Base-by-base conservation (phyloP, 2,329 filamentous ascomycete genomes). In the Claviceps africana region DNA sequence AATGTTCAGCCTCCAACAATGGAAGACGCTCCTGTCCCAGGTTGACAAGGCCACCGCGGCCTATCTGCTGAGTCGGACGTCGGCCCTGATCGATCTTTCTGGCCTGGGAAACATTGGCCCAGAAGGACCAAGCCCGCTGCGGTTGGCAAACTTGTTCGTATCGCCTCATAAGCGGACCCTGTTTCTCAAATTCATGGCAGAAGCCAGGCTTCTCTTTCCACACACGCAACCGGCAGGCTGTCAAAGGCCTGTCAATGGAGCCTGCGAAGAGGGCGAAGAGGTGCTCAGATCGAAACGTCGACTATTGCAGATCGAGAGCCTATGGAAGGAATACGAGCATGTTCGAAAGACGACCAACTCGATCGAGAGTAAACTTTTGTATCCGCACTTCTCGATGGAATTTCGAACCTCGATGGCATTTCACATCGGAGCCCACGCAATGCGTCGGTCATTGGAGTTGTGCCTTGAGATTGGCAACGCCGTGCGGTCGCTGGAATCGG, bases 71-170 rank as follows among this genome's bases (percentile, higher is more conserved):
- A 60, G 63, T 2, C 67, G 68, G 8, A 42, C 67, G 6, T 59
- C 60, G 25, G 64, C 64, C 3, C 56, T 71, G 9, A 57, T 74
- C 17, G 60, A 74, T 25, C 60, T 69, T 1, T 67, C 65, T 21
- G 67, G 67, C 3, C 54, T 69, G 31, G 53, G 47, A 19, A 45
- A 17, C 4, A 51, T 30, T n/a, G 51, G 48, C 6, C 35, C 21
- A 7, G 31, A 43, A 22, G 33, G 45, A 22, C 52, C 54, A 4
- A 52, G 58, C 11, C 53, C 51, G 17, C 53, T 54, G 8, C 50
- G 51, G 39, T 49, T 67, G 25, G 48, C 51, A n/a, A 63, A 60
- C 30, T 47, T 69, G 35, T 57, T 56, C 8, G 60, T 67, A 31
- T 62, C 62, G 1, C 49, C 22, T 9, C 31, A 35, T 8, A 52